Evolutionary conservation across 2,329 filamentous ascomycete genomes (phyloP).

Genomic region (Domatiomyces globalis): DNA sequence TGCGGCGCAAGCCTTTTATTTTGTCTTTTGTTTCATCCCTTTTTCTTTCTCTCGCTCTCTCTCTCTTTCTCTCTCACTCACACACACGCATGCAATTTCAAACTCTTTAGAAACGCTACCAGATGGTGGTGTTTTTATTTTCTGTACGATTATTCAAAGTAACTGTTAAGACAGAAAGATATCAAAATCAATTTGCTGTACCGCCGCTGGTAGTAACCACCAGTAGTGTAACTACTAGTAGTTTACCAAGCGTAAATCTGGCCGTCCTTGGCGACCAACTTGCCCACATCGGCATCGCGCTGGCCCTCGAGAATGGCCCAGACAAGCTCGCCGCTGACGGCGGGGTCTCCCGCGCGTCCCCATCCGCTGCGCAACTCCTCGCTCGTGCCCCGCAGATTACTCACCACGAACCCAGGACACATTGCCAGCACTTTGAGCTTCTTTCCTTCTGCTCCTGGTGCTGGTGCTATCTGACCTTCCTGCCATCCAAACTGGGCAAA

Average conservation of each 20-base stretch:
- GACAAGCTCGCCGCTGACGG: slow-evolving; percentile 28
- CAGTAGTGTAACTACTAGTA: too few species aligned
- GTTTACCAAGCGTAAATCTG: slow-evolving; percentile 6
- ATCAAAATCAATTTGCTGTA: too few species aligned
- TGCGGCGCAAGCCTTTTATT: not conserved
- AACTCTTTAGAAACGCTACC: too few species aligned
- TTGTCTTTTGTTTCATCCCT: not conserved
- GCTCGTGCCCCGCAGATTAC: slow-evolving; percentile 25
- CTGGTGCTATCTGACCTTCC: too few species aligned
- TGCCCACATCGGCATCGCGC: slow-evolving; percentile 29
- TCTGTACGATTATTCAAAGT: too few species aligned
- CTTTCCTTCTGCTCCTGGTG: too few species aligned
- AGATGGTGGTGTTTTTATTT: too few species aligned
- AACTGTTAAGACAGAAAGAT: too few species aligned
- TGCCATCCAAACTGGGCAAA: too few species aligned
- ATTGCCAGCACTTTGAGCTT: slow-evolving; percentile 35
- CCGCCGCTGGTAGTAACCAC: too few species aligned
- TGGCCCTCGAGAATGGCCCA: slow-evolving; percentile 29
- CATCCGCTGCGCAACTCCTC: slow-evolving; percentile 21
- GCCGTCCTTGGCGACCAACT: slow-evolving; percentile 7
- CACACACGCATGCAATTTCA: too few species aligned
- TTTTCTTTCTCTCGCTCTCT: not conserved
- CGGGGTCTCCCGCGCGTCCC: slow-evolving; percentile 20
- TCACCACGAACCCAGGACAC: slow-evolving; percentile 35
- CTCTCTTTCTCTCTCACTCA: too few species aligned